Evolutionary conservation across 2,329 filamentous ascomycete species (phyloP).

Genomic region (Anthostomella pinea): DNA sequence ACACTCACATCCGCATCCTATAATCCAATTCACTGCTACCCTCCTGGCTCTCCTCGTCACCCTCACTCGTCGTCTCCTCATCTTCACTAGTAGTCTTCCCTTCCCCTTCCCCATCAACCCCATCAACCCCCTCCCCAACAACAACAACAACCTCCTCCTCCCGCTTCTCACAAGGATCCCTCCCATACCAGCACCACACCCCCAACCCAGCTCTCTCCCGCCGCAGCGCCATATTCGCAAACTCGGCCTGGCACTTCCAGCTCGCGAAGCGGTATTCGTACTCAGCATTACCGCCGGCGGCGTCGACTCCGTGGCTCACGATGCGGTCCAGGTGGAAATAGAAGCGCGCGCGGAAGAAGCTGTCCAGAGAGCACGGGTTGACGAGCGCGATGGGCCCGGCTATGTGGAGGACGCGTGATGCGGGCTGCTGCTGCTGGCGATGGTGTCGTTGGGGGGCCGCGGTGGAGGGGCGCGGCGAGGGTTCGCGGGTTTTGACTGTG

Average conservation of each 20-base stretch:
- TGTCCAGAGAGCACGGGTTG: background rate
- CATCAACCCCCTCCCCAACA: background rate
- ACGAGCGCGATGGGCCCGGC: background rate
- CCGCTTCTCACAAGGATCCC: slow-evolving; percentile 8
- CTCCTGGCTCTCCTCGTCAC: no score
- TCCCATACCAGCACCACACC: slow-evolving; percentile 4
- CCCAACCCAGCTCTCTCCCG: slow-evolving; percentile 1
- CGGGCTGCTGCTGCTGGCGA: no score
- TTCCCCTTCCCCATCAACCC: slow-evolving; percentile 1
- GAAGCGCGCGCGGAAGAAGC: slow-evolving; percentile 2
- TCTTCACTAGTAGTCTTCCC: no score
- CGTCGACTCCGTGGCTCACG: slow-evolving; percentile 1
- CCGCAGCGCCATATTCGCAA: slow-evolving; percentile 6
- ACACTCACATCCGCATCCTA: no score
- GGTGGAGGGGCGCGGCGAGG: no score
- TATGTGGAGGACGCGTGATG: slow-evolving; percentile 9
- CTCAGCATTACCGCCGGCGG: background rate
- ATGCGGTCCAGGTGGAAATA: slow-evolving; percentile 7
- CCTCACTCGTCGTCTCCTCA: no score
- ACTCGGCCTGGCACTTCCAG: slow-evolving; percentile 11
- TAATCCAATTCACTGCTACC: no score
- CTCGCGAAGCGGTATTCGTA: slow-evolving; percentile 10
- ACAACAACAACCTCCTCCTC: background rate
- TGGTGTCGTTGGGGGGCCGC: no score
- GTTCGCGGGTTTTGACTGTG: no score